A percentile compares a stretch with the other conserved stretches of the same genome.
phyloP scores from a whole-genome alignment of 2,329 filamentous ascomycete genomes.

The Peltaster fructicola region DNA sequence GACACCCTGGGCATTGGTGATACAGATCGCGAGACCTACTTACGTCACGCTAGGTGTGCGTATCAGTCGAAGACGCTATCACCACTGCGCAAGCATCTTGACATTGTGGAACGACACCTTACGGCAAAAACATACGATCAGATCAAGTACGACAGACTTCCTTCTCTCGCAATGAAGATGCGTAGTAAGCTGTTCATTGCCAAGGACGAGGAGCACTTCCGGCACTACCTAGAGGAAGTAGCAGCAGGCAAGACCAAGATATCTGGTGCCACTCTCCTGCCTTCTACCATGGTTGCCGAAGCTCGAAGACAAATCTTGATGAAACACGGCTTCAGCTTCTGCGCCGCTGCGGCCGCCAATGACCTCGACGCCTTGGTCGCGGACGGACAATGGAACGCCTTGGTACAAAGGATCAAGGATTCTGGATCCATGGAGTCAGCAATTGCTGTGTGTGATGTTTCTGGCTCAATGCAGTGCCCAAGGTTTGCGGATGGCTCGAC shows the following conservation, averaged over 20 bases:
- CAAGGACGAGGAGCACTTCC: conserved; percentile 35
- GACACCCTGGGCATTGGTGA: conserved; percentile 15
- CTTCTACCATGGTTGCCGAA: conserved; percentile 29
- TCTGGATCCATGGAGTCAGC: conserved; percentile 34
- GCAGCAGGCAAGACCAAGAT: conserved; percentile 31
- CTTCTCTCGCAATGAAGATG: conserved; percentile 39
- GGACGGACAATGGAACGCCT: conserved; percentile 37
- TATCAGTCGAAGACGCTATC: conserved; percentile 34
- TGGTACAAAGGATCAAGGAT: conserved; percentile 40
- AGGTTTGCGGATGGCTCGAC: conserved; percentile 27
- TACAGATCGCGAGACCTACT: conserved; percentile 29
- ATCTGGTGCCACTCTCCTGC: conserved; percentile 38
- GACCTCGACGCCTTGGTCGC: conserved; percentile 20
- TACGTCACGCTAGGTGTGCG: conserved; percentile 35
- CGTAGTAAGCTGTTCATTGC: conserved; percentile 32
- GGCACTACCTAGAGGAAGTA: conserved; percentile 32
- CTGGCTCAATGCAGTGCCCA: conserved; percentile 32
- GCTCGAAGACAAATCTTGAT: conserved; percentile 1
- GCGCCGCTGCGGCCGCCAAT: too few relatives aligned
- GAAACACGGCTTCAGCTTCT: too few relatives aligned
- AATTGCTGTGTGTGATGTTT: conserved; percentile 42
- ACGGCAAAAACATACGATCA: conserved; percentile 27
- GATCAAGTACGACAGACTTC: conserved; percentile 40
- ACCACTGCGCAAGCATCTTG: conserved; percentile 34
- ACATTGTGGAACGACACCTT: conserved; percentile 37